phyloP scores from a whole-genome alignment of 139 green algal genomes.

The Chlorella sp. region DNA sequence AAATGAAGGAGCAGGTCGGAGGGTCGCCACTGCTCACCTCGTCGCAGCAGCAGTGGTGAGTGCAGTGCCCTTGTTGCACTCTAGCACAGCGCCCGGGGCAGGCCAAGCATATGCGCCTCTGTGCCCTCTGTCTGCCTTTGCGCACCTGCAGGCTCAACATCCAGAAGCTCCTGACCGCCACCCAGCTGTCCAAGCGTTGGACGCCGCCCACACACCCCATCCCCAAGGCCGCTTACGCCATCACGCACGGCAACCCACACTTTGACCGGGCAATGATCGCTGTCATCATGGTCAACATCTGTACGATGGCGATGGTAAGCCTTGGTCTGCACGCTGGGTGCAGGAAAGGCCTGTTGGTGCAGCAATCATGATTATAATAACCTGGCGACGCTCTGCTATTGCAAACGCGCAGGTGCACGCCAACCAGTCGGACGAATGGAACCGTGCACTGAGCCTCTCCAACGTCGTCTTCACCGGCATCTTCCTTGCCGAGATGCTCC shows the following conservation, averaged over 20 bases:
- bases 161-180: conserved; percentile 37
- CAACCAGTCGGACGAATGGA: conserved; percentile 13
- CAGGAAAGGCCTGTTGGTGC: no score
- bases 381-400: no score
- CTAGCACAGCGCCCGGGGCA: no score
- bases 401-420: conserved; percentile 9
- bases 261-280: conserved; percentile 41
- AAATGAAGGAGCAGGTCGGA: conserved; percentile 51
- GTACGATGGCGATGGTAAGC: background rate
- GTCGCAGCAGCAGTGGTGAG: conserved; percentile 55
- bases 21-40: conserved; percentile 42
- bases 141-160: no score
- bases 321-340: no score
- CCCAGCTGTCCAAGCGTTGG: background rate
- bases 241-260: background rate
- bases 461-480: conserved; percentile 49
- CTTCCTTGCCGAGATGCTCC: conserved; percentile 53
- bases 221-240: background rate
- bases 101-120: no score
- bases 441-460: conserved; percentile 9
- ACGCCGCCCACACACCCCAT: background rate
- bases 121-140: no score
- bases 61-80: no score
- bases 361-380: no score
- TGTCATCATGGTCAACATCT: conserved; percentile 51